Conservation (phyloP, 2,329 filamentous ascomycete genomes). For the Claviceps fusiformis region DNA sequence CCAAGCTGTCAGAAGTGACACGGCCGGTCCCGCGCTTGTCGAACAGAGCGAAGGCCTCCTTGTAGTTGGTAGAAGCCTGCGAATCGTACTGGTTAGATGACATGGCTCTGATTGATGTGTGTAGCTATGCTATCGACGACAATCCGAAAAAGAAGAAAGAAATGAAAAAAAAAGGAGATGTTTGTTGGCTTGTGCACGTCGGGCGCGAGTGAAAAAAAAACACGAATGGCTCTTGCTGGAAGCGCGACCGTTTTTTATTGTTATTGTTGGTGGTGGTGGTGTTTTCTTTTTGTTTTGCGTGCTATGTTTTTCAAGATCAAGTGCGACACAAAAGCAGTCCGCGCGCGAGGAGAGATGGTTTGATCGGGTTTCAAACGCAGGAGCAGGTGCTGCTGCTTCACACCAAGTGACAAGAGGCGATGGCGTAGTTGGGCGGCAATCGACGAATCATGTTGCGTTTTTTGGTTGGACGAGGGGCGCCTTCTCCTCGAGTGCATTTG, state of each 20-base stretch:
- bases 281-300: no score
- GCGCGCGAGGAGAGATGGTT: background rate
- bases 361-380: no score
- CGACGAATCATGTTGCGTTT: constrained; percentile 6
- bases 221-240: background rate
- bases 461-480: constrained; percentile 2
- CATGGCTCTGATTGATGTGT: constrained; percentile 18
- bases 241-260: background rate
- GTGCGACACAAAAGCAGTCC: background rate
- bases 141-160: background rate
- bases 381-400: background rate
- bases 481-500: constrained; percentile 3
- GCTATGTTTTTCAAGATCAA: background rate
- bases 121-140: constrained; percentile 1
- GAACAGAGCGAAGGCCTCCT: constrained; percentile 98
- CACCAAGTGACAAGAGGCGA: background rate
- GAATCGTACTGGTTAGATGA: constrained; percentile 38
- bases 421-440: background rate
- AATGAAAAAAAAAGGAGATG: background rate
- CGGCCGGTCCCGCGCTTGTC: constrained; percentile 97
- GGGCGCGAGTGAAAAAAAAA: background rate
- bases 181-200: background rate
- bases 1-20: constrained; percentile 72
- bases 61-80: constrained; percentile 91
- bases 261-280: background rate